Conservation (phyloP, 2,329 filamentous ascomycete species). For the Aspergillus quadricinctus region DNA sequence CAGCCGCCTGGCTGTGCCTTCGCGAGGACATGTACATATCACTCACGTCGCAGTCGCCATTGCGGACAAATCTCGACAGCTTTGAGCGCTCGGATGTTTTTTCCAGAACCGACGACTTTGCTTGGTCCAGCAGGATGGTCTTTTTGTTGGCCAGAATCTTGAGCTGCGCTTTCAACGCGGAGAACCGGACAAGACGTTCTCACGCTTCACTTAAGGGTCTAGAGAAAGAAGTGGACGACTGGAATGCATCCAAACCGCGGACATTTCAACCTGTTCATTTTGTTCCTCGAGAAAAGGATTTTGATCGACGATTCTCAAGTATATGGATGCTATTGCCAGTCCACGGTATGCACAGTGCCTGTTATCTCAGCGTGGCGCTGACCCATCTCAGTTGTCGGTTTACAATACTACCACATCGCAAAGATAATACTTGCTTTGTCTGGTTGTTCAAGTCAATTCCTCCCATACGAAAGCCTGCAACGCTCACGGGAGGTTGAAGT, state of each 20-base stretch:
- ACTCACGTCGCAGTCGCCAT: slow-evolving; percentile 29
- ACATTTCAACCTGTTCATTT: slow-evolving; percentile 25
- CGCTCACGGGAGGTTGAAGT: slow-evolving; percentile 21
- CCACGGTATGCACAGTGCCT: slow-evolving; percentile 16
- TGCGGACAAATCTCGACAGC: slow-evolving; percentile 33
- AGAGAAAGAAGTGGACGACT: slow-evolving; percentile 17
- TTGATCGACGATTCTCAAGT: slow-evolving; percentile 21
- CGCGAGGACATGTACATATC: slow-evolving; percentile 39
- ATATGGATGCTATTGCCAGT: slow-evolving; percentile 31
- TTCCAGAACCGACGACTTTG: slow-evolving; percentile 30
- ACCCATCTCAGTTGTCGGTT: slow-evolving; percentile 23
- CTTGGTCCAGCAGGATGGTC: slow-evolving; percentile 35
- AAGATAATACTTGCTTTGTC: slow-evolving; percentile 26
- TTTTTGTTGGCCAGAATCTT: slow-evolving; percentile 32
- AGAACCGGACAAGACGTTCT: not conserved
- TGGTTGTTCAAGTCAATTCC: slow-evolving; percentile 5
- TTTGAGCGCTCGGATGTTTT: slow-evolving; percentile 32
- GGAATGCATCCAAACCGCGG: slow-evolving; percentile 18
- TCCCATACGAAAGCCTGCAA: slow-evolving; percentile 17
- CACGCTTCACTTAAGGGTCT: not conserved
- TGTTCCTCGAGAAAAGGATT: slow-evolving; percentile 15
- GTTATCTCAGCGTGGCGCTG: not conserved
- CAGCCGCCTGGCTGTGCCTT: slow-evolving; percentile 37
- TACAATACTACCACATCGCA: slow-evolving; percentile 34
- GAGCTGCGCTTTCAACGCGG: slow-evolving; percentile 15